Evolutionary conservation across 768 basidiomycete species (phyloP).

Genomic region (Cyathus striatus): DNA sequence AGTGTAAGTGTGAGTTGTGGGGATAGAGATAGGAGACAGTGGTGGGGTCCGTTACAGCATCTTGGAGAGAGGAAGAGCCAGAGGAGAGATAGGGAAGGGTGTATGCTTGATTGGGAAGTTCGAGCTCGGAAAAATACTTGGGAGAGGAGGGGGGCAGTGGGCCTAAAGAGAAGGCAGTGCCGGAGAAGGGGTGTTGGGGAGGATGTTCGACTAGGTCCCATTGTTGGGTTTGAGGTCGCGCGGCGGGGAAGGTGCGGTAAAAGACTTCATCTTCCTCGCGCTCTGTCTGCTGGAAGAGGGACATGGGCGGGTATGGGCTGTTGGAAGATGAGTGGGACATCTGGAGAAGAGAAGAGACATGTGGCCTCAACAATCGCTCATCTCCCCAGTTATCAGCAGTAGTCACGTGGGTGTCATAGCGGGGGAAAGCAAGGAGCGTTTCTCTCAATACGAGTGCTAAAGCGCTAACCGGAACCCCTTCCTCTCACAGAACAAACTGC

Average conservation of each 20-base stretch:
- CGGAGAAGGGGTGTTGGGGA: background rate
- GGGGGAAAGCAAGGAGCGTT: no score
- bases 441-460: background rate
- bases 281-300: background rate
- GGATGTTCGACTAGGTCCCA: no score
- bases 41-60: background rate
- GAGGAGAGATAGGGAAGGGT: background rate
- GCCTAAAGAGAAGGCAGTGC: background rate
- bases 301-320: no score
- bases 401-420: no score
- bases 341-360: no score
- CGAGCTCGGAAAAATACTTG: background rate
- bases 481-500: background rate
- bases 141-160: background rate
- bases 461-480: background rate
- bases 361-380: no score
- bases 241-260: conserved; percentile 9
- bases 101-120: background rate
- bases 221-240: conserved; percentile 1
- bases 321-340: no score
- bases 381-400: no score
- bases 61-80: background rate
- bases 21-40: background rate
- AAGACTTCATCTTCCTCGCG: background rate
- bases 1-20: background rate